phyloP scores from a whole-genome alignment of 164 flowering plant species.

The Tetrastigma voinierianum region DNA sequence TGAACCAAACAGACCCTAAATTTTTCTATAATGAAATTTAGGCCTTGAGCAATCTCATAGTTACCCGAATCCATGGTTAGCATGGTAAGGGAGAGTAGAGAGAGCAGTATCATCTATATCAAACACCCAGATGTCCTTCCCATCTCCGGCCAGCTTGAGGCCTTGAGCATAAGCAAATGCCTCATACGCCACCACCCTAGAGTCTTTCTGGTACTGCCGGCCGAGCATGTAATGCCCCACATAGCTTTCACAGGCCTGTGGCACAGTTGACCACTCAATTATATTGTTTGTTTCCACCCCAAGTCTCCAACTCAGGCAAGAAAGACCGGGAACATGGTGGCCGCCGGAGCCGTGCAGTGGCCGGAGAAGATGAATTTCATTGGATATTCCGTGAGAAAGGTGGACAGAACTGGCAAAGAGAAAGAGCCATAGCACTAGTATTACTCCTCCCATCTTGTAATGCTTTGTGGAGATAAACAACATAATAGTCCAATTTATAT shows the following conservation, averaged over 20 bases:
- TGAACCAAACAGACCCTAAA: no score
- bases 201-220: constrained; percentile 35
- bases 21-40: no score
- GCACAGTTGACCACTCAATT: constrained; percentile 32
- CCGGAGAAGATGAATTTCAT: constrained; percentile 27
- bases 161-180: constrained; percentile 29
- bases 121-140: constrained; percentile 45
- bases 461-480: no score
- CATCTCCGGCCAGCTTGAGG: constrained; percentile 25
- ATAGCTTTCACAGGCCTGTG: constrained; percentile 37
- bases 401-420: not conserved
- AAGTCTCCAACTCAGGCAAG: constrained; percentile 40
- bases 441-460: no score
- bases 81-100: constrained; percentile 46
- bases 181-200: constrained; percentile 17
- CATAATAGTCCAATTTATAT: no score
- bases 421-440: not conserved
- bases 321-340: not conserved
- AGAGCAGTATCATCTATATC: constrained; percentile 52
- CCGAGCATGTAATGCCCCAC: constrained; percentile 52
- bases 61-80: constrained; percentile 42
- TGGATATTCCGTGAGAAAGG: not conserved
- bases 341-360: constrained; percentile 13
- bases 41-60: no score
- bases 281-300: constrained; percentile 54